Evolutionary conservation across 352 stramenopile genomes (phyloP).

Genomic region (Phytophthora ramorum): DNA sequence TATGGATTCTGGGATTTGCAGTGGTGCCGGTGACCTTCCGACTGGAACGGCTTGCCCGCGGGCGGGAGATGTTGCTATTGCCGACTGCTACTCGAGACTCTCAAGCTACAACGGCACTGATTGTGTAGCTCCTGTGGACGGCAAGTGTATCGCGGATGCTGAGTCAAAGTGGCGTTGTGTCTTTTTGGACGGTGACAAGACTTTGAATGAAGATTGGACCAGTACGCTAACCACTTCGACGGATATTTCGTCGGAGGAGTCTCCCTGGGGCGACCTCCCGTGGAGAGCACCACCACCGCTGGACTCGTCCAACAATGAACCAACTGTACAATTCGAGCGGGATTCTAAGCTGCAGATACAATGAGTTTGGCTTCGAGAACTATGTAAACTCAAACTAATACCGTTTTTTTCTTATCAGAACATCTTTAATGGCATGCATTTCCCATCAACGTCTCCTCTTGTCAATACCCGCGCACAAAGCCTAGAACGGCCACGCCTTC

Average conservation of each 20-base stretch:
- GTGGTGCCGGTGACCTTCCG: conserved; percentile 40
- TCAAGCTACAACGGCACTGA: conserved; percentile 44
- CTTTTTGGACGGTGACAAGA: conserved; percentile 15
- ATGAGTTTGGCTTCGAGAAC: not conserved
- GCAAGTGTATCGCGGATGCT: conserved; percentile 33
- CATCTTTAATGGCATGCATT: too few species aligned
- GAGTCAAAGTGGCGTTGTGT: conserved; percentile 40
- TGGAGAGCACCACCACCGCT: conserved; percentile 33
- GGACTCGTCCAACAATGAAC: not conserved
- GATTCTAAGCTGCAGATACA: not conserved
- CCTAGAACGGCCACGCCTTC: conserved; percentile 19
- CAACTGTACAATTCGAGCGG: not conserved
- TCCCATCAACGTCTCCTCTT: not conserved
- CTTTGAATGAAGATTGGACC: conserved; percentile 1
- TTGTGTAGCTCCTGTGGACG: conserved; percentile 42
- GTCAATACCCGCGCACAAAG: not conserved
- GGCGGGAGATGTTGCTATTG: conserved; percentile 41
- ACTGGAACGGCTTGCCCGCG: conserved; percentile 46
- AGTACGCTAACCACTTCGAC: conserved; percentile 19
- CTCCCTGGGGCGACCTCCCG: conserved; percentile 28
- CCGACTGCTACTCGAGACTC: conserved; percentile 46
- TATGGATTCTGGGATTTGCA: conserved; percentile 40
- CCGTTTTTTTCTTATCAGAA: too few species aligned
- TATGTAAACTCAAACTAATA: too few species aligned
- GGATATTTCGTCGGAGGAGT: conserved; percentile 3